Evolutionary conservation across 306 rosid genomes (phyloP).

Genomic region (Fragaria iinumae): DNA sequence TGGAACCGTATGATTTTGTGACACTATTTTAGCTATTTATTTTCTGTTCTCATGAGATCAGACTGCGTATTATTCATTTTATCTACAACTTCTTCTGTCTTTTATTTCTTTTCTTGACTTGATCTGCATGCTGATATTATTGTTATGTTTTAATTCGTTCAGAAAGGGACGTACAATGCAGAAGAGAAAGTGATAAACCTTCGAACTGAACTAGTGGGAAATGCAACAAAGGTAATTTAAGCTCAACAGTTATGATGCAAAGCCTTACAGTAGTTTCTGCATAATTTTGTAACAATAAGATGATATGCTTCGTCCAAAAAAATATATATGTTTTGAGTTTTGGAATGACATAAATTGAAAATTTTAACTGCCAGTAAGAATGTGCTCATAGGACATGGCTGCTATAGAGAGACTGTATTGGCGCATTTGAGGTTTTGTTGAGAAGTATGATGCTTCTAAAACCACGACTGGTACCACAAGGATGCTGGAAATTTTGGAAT

Average conservation of each 20-base stretch:
- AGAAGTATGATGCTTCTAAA: neutral
- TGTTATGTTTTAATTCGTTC: constrained; percentile 17
- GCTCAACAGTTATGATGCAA: neutral
- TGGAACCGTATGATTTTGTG: neutral
- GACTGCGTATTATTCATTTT: no score
- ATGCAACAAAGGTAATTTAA: constrained; percentile 77
- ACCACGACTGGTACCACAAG: neutral
- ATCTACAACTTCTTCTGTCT: neutral
- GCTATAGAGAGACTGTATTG: neutral
- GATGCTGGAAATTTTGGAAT: neutral
- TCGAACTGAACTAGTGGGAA: constrained; percentile 72
- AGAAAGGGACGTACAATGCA: constrained; percentile 69
- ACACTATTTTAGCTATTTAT: neutral
- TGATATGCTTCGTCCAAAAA: neutral
- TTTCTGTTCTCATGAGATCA: neutral
- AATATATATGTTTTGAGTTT: neutral
- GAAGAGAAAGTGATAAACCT: constrained; percentile 68
- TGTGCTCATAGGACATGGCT: neutral
- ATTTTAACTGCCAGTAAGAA: neutral
- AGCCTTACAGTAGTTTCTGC: neutral
- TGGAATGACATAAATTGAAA: neutral
- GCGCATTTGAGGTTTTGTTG: neutral
- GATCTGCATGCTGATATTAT: constrained; percentile 2
- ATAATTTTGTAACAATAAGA: neutral
- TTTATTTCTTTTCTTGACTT: constrained; percentile 5